Evolutionary conservation across 2,329 filamentous ascomycete genomes (phyloP), one percentile per base, ranked within the genome.

Genomic region (Tolypocladium nubicola): DNA sequence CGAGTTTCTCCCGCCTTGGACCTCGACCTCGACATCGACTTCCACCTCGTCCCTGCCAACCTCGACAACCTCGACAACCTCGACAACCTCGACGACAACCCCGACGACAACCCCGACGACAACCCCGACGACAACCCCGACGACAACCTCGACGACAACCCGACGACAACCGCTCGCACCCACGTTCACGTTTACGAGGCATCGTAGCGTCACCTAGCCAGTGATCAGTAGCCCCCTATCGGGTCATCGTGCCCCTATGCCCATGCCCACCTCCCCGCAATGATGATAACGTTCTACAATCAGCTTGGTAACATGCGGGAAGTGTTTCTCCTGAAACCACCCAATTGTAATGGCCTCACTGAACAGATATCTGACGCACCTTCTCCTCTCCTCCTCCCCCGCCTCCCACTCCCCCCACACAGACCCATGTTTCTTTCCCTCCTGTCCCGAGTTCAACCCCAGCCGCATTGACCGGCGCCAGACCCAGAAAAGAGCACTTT

Each of bases 121-220:
- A 4, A 35, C 33, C 11, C 10, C 30, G 33, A 37, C 50, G 50
- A 33, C 30, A 26, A 26, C 23, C 23, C 2, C 23, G 35, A 53
- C 21, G 37, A 53, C 19, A 53, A 26, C 52, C 52, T 13, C 52
- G 37, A 53, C 52, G 21, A 39, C 35, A 19, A 16, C 30, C 30
- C 26, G 33, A 37, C 50, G 50, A 33, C 30, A 26, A 26, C 23
- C 23, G 33, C 37, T n/a, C 72, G 78, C 45, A 16, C 14, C 11
- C 19, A 50, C 16, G 9, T 21, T 11, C 19, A 19, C 47, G 30
- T 19, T 35, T 4, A 52, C 30, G 47, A 52, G 30, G 30, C 47
- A 21, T 13, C 30, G 19, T 52, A n/a, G 30, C 47, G 19, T 37
- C 30, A 35, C 47, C 19, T 35, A 6, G 10, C 47, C 26, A n/a